Evolutionary conservation across 805 yeast genomes (phyloP).

Genomic region (Metschnikowia noctiluminum): DNA sequence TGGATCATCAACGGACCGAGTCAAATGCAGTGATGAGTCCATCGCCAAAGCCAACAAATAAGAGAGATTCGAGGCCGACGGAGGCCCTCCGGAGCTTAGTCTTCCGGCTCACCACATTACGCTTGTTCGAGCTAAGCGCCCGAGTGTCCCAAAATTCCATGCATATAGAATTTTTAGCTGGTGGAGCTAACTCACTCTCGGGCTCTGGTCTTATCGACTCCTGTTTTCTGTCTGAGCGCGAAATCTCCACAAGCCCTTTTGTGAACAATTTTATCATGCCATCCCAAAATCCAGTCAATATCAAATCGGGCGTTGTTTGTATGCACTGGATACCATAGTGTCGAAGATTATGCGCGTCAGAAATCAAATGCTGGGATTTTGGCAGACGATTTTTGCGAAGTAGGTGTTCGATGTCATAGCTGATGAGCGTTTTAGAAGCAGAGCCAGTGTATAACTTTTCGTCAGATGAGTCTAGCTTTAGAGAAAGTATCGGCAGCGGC

Average conservation of each 20-base stretch:
- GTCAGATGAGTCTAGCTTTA: constrained; percentile 26
- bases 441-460: constrained; percentile 43
- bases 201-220: constrained; percentile 13
- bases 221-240: constrained; percentile 11
- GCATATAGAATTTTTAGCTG: constrained; percentile 16
- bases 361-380: background rate
- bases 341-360: constrained; percentile 8
- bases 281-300: constrained; percentile 50
- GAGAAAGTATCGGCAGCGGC: constrained; percentile 55
- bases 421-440: constrained; percentile 39
- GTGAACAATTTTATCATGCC: constrained; percentile 34
- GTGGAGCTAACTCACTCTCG: constrained; percentile 3
- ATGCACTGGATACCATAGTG: constrained; percentile 22
- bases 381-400: background rate
- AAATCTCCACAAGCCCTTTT: constrained; percentile 4
- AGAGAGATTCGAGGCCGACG: constrained; percentile 19
- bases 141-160: constrained; percentile 7
- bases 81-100: constrained; percentile 10
- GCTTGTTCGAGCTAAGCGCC: background rate
- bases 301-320: constrained; percentile 13
- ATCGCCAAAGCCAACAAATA: constrained; percentile 54
- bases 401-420: constrained; percentile 21
- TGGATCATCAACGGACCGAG: background rate
- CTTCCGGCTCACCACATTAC: constrained; percentile 2
- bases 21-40: constrained; percentile 43